A percentile compares a stretch with the other conserved stretches of the same genome.
These are phyloP conservation scores for Inosperma sp. DNA, from an alignment of 768 basidiomycete genomes.

Conservation along the genomic window DNA sequence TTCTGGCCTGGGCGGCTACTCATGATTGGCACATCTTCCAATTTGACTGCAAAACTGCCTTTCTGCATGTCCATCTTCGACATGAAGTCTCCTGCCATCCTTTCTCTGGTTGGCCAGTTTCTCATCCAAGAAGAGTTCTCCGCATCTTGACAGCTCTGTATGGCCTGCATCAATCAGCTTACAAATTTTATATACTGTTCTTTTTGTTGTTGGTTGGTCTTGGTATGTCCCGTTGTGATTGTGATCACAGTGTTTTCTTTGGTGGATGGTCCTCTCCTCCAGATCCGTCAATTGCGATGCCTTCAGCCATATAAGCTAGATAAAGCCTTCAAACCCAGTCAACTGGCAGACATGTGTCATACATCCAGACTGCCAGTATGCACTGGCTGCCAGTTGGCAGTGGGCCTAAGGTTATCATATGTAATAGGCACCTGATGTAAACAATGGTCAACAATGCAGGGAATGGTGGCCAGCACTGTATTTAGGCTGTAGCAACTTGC, in stretches of 20 bases:
- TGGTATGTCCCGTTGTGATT: conserved; percentile 18
- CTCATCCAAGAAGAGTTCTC: conserved; percentile 11
- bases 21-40: conserved; percentile 19
- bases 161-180: conserved; percentile 31
- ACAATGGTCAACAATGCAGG: no score
- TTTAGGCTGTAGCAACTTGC: no score
- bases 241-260: conserved; percentile 27
- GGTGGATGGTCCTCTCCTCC: conserved; percentile 16
- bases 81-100: conserved; percentile 17
- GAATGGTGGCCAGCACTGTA: no score
- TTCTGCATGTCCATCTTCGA: conserved; percentile 21
- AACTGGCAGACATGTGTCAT: no score
- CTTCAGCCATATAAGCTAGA: no score
- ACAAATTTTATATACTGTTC: conserved; percentile 16
- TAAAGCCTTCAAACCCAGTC: no score
- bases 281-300: conserved; percentile 16
- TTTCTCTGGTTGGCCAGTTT: conserved; percentile 19
- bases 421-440: no score
- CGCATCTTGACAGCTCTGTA: conserved; percentile 27
- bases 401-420: no score
- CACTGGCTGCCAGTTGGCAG: no score
- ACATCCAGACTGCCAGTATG: no score
- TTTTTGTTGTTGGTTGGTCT: background rate
- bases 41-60: conserved; percentile 29
- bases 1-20: conserved; percentile 24